Evolutionary conservation across 2,329 filamentous ascomycete species (phyloP), one percentile per base, ranked within the genome.

Genomic region (Nothophoma quercina): DNA sequence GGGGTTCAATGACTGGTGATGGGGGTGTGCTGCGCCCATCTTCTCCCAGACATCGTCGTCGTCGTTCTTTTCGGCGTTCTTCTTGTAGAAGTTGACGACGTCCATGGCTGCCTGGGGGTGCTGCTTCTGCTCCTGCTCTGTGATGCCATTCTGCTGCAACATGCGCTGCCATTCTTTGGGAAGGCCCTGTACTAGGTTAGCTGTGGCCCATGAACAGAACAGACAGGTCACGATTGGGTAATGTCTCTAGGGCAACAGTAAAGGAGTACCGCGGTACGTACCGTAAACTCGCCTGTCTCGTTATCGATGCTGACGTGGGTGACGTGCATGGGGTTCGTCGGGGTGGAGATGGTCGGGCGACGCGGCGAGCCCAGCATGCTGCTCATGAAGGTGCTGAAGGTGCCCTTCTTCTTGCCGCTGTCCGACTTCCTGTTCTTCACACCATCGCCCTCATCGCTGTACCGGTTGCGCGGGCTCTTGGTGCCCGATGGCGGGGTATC

Each of bases 291-390:
- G 62, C 95, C 95, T 3, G 95, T 98, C 68, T 90, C 85, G 77
- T 95, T 96, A 76, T 99, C 93, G 74, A 96, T 97, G 65, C 93
- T 93, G 62, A 99, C 95, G 76, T 99, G 95, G 51, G 93, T 98
- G 67, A 99, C 91, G 77, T 98, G 95, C 55, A 98, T 92, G 40
- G 95, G 95, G 68, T 99, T 98, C 76, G 96, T 93, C 47, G 95
- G 95, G 29, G 92, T 91, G n/a, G 95, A 98, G 67, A 99, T 99
- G 75, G 93, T 86, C 38, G 95, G 91, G 60, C 92, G 91, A 75
- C 93, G 90, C 45, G 90, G 92, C 28, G 92, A 93, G 61, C 72
- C 72, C 55, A 75, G 64, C 63, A 74, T 68, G 64, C 63, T 71
- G 67, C 68, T 74, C 65, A 75, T 63, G 58, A 75, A 75, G 66